Percentiles rank a stretch among this genome's conserved stretches.
Evolutionary conservation across 2,329 filamentous ascomycete species (phyloP).

Genomic region (Lecanicillium sp.): DNA sequence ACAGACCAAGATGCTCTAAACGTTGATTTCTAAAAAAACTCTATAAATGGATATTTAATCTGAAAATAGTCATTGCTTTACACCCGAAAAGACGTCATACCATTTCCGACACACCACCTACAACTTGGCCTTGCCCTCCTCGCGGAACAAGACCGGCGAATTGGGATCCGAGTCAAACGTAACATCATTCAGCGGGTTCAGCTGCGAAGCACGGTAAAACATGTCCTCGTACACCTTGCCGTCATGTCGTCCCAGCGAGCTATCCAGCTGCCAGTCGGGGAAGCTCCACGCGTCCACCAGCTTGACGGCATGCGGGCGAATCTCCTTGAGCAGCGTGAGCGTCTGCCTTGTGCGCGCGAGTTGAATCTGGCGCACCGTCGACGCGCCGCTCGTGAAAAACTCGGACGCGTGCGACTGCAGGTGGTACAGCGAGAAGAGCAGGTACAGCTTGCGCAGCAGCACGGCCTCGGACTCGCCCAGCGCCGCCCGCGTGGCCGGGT

Average conservation of each 20-base stretch:
- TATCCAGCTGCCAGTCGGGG: constrained; percentile 71
- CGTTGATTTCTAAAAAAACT: too few relatives aligned
- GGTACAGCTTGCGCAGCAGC: constrained; percentile 66
- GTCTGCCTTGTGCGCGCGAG: constrained; percentile 60
- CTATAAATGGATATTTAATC: too few relatives aligned
- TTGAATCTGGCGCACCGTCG: constrained; percentile 65
- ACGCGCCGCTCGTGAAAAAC: constrained; percentile 63
- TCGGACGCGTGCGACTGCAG: constrained; percentile 62
- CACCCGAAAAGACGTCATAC: too few relatives aligned
- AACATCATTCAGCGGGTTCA: constrained; percentile 66
- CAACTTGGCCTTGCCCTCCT: too few relatives aligned
- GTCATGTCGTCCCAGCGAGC: constrained; percentile 60
- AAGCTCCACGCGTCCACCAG: constrained; percentile 71
- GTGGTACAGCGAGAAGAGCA: constrained; percentile 64
- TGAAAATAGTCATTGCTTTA: too few relatives aligned
- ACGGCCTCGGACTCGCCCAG: constrained; percentile 37
- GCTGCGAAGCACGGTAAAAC: constrained; percentile 62
- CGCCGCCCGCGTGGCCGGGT: constrained; percentile 39
- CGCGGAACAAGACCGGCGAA: too few relatives aligned
- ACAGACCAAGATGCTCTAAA: too few relatives aligned
- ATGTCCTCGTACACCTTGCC: constrained; percentile 73
- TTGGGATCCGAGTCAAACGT: constrained; percentile 67
- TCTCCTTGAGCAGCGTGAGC: constrained; percentile 62
- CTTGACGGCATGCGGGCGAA: constrained; percentile 64
- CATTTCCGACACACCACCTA: too few relatives aligned